phyloP scores from a whole-genome alignment of 768 basidiomycete genomes.

The Suillus decipiens region DNA sequence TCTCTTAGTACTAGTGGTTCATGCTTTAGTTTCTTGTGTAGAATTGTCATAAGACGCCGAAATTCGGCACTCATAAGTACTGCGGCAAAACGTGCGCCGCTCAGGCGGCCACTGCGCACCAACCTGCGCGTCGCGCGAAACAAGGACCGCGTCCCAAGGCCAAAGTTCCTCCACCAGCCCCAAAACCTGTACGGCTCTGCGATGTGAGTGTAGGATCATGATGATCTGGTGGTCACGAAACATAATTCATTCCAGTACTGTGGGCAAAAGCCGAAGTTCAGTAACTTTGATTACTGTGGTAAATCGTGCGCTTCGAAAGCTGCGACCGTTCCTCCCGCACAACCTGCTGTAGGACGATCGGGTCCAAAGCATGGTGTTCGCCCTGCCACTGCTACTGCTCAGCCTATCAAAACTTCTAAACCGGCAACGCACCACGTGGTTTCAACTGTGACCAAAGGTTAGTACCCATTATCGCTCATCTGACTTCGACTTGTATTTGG shows the following conservation, averaged over 20 bases:
- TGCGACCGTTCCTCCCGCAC: conserved; percentile 26
- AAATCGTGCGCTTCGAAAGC: conserved; percentile 63
- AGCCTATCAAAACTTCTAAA: conserved; percentile 19
- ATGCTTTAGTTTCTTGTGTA: conserved; percentile 23
- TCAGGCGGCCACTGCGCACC: conserved; percentile 32
- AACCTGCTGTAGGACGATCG: conserved; percentile 11
- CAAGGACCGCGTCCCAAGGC: conserved; percentile 17
- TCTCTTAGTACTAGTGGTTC: neutral
- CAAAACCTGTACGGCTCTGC: conserved; percentile 27
- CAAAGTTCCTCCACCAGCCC: conserved; percentile 14
- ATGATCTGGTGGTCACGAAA: conserved; percentile 24
- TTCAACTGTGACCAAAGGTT: conserved; percentile 22
- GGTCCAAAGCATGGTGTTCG: conserved; percentile 21
- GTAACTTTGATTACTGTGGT: conserved; percentile 60
- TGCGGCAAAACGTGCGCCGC: conserved; percentile 59
- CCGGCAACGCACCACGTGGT: conserved; percentile 15
- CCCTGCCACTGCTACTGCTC: conserved; percentile 10
- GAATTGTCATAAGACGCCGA: conserved; percentile 59
- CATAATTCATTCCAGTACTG: conserved; percentile 37
- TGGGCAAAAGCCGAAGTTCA: conserved; percentile 63
- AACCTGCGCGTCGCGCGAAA: conserved; percentile 14
- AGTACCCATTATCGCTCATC: conserved; percentile 11
- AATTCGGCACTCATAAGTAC: conserved; percentile 53
- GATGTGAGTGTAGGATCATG: conserved; percentile 28
- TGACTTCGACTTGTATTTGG: conserved; percentile 7